Evolutionary conservation across 2,329 filamentous ascomycete genomes (phyloP).

Genomic region (Celoporthe dispersa): DNA sequence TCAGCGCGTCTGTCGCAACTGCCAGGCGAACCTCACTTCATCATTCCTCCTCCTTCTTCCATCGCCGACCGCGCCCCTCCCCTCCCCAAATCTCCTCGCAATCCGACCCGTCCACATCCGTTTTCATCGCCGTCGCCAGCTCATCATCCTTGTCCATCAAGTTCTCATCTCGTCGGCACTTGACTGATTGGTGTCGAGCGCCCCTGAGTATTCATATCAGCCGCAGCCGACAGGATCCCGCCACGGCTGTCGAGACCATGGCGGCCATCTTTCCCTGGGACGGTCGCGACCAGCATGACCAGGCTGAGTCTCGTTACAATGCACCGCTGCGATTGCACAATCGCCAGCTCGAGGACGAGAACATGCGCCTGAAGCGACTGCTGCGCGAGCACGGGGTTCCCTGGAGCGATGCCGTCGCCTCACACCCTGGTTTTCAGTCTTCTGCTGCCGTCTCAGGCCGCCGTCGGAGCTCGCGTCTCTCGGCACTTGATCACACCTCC

Average conservation of each 20-base stretch:
- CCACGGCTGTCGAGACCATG: not conserved
- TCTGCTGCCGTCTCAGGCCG: constrained; percentile 34
- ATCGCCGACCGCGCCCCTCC: not conserved
- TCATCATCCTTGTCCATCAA: not conserved
- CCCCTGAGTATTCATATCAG: too few relatives aligned
- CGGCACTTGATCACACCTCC: constrained; percentile 31
- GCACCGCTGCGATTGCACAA: constrained; percentile 53
- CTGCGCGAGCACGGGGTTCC: constrained; percentile 57
- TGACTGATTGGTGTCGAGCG: not conserved
- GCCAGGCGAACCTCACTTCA: constrained; percentile 20
- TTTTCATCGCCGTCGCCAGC: not conserved
- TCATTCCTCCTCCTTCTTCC: constrained; percentile 19
- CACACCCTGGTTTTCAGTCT: constrained; percentile 41
- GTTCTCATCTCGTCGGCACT: not conserved
- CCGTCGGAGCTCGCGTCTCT: constrained; percentile 36
- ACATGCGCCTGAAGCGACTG: constrained; percentile 53
- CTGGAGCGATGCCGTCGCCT: constrained; percentile 47
- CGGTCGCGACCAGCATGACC: constrained; percentile 56
- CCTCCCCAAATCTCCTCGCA: not conserved
- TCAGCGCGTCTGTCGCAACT: constrained; percentile 14
- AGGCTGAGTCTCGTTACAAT: constrained; percentile 53
- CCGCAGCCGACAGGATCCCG: not conserved
- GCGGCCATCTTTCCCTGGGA: constrained; percentile 47
- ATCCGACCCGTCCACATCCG: constrained; percentile 5
- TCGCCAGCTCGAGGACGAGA: constrained; percentile 52